phyloP scores from a whole-genome alignment of 495 filamentous ascomycete species.

The Xylaria bambusicola region DNA sequence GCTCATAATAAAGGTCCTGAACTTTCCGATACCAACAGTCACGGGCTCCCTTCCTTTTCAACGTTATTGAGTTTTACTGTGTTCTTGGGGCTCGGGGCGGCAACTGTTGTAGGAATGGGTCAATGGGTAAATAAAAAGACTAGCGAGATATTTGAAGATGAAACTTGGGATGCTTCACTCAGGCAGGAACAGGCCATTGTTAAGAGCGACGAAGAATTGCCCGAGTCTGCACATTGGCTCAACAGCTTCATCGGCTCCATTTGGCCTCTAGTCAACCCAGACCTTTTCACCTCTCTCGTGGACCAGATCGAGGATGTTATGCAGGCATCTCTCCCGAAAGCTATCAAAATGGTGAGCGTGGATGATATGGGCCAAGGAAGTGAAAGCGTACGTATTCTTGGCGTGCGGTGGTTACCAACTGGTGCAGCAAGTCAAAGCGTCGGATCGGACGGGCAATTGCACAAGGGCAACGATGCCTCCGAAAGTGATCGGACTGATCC shows the following conservation, averaged over 20 bases:
- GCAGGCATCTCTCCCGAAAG: conserved; percentile 65
- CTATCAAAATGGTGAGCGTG: conserved; percentile 67
- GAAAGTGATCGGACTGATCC: conserved; percentile 55
- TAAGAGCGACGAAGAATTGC: conserved; percentile 42
- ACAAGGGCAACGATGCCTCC: conserved; percentile 31
- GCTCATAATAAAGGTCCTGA: conserved; percentile 56
- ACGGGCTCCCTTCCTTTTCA: conserved; percentile 15
- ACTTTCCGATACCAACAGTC: not conserved
- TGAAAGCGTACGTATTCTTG: conserved; percentile 64
- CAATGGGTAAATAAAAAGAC: conserved; percentile 57
- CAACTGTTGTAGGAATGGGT: conserved; percentile 45
- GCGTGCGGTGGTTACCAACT: conserved; percentile 65
- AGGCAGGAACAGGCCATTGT: conserved; percentile 43
- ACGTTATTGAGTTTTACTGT: conserved; percentile 23
- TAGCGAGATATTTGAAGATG: conserved; percentile 58
- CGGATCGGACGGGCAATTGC: conserved; percentile 53
- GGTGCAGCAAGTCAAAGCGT: conserved; percentile 63
- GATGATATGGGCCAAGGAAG: conserved; percentile 71
- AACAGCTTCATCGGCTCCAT: conserved; percentile 63
- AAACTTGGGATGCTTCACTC: conserved; percentile 62
- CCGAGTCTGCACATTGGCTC: conserved; percentile 67
- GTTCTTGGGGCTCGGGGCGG: conserved; percentile 29
- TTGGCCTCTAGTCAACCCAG: conserved; percentile 72
- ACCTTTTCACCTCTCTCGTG: conserved; percentile 63
- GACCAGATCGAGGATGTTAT: conserved; percentile 73